Evolutionary conservation across 192 early-diverging fungal species (phyloP).

Genomic region (Mortierella alpina): DNA sequence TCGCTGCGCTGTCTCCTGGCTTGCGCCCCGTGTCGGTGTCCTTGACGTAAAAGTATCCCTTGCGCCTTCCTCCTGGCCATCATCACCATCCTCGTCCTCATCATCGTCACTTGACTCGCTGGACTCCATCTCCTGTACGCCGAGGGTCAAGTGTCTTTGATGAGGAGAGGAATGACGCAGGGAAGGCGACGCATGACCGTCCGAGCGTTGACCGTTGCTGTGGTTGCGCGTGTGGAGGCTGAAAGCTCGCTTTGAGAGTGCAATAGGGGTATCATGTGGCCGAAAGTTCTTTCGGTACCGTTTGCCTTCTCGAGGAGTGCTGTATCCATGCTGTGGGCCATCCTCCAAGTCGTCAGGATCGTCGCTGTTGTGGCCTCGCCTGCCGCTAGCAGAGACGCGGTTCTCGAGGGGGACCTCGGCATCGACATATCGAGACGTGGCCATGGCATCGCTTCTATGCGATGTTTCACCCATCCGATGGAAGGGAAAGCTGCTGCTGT

Average conservation of each 20-base stretch:
- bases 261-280: constrained; percentile 37
- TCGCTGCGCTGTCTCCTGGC: too few species aligned
- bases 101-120: not conserved
- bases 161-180: constrained; percentile 3
- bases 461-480: constrained; percentile 4
- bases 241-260: not conserved
- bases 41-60: too few species aligned
- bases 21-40: too few species aligned
- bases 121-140: not conserved
- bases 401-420: constrained; percentile 8
- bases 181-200: constrained; percentile 14
- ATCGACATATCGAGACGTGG: constrained; percentile 18
- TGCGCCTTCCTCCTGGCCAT: too few species aligned
- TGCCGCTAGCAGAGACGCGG: not conserved
- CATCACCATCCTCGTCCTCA: not conserved
- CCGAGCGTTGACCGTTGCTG: not conserved
- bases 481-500: not conserved
- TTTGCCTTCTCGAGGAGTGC: constrained; percentile 16
- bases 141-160: not conserved
- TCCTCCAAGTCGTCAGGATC: not conserved
- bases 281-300: constrained; percentile 16
- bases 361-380: not conserved
- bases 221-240: not conserved
- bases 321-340: too few species aligned
- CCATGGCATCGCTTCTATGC: not conserved